phyloP scores from a whole-genome alignment of 2,329 filamentous ascomycete genomes.

The Colletotrichum musicola region DNA sequence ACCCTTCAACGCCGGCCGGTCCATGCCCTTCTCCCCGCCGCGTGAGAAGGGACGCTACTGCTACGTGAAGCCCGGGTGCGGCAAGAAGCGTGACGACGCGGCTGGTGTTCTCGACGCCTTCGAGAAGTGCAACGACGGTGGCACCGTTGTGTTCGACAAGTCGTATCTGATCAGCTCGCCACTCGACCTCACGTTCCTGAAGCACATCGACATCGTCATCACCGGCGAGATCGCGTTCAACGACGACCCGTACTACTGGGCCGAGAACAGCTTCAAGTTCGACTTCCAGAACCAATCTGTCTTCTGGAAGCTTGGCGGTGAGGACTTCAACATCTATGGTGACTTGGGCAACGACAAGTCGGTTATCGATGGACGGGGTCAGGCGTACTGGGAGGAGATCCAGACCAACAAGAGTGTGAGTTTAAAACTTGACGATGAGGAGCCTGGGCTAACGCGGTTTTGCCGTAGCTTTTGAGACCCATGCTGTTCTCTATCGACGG shows the following conservation, averaged over 20 bases:
- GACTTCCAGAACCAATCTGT: conserved; percentile 73
- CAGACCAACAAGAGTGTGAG: conserved; percentile 35
- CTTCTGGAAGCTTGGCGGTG: conserved; percentile 49
- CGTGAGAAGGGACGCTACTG: conserved; percentile 32
- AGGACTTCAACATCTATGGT: conserved; percentile 73
- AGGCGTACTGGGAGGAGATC: conserved; percentile 50
- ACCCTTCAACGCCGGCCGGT: conserved; percentile 24
- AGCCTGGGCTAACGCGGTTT: neutral
- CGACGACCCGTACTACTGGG: conserved; percentile 77
- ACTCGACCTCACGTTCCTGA: conserved; percentile 73
- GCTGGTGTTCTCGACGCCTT: conserved; percentile 66
- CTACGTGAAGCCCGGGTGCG: conserved; percentile 36
- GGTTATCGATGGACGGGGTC: conserved; percentile 71
- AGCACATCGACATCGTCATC: conserved; percentile 71
- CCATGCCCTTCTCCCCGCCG: conserved; percentile 29
- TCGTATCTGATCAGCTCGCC: conserved; percentile 74
- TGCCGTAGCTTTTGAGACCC: conserved; percentile 9
- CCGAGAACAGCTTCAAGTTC: conserved; percentile 72
- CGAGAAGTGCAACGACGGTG: conserved; percentile 71
- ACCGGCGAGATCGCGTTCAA: conserved; percentile 71
- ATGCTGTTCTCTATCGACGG: conserved; percentile 35
- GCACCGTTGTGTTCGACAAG: conserved; percentile 70
- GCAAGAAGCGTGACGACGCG: conserved; percentile 45
- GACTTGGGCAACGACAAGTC: conserved; percentile 50
- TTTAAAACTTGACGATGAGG: neutral